Evolutionary conservation across 805 yeast genomes (phyloP).

Genomic region (Lipomyces sp.): DNA sequence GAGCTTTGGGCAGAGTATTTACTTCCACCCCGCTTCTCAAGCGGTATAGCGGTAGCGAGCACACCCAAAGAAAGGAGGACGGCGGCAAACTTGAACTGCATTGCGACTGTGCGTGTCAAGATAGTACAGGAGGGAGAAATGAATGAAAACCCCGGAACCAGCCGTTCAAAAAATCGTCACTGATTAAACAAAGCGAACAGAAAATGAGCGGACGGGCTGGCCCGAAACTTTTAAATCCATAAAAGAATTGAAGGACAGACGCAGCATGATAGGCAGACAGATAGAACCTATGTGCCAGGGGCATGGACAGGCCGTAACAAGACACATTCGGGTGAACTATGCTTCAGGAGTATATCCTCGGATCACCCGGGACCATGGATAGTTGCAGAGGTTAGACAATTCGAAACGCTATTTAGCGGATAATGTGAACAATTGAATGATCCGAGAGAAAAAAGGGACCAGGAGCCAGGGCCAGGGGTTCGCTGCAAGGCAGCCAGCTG

Average conservation of each 20-base stretch:
- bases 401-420: neutral
- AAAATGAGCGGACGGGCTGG: no score
- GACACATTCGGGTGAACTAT: neutral
- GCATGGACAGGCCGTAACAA: neutral
- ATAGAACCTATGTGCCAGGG: neutral
- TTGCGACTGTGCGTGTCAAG: neutral
- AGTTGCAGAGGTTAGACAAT: neutral
- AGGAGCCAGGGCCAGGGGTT: slow-evolving; percentile 2
- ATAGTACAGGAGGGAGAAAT: neutral
- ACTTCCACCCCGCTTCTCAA: neutral
- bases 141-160: neutral
- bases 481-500: neutral
- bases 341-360: neutral
- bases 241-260: neutral
- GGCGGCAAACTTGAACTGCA: neutral
- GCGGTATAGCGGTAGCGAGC: neutral
- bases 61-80: neutral
- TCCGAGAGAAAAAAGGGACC: neutral
- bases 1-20: neutral
- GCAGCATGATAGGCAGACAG: neutral
- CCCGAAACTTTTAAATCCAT: no score
- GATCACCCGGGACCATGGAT: neutral
- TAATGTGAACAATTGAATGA: neutral
- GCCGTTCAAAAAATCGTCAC: neutral
- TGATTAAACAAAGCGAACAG: neutral